phyloP scores from a whole-genome alignment of 257 asterid species.

The Verbascum thapsus region DNA sequence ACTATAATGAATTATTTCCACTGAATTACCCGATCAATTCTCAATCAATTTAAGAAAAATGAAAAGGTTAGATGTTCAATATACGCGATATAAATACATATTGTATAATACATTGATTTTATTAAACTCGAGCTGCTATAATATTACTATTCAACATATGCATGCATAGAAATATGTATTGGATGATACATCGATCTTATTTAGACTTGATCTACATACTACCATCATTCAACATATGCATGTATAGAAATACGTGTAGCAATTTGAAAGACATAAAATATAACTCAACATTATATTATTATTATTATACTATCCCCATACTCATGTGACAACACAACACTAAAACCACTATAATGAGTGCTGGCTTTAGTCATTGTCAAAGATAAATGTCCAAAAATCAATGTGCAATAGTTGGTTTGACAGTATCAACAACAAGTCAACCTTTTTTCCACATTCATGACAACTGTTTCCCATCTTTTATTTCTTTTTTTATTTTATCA shows the following conservation, averaged over 20 bases:
- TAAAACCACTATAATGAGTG: conserved; percentile 2
- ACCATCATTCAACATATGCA: too few species aligned
- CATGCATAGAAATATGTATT: too few species aligned
- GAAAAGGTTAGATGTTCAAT: too few species aligned
- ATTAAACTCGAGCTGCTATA: too few species aligned
- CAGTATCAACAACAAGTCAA: conserved; percentile 44
- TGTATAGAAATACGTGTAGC: neutral
- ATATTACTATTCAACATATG: too few species aligned
- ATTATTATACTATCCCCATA: conserved; percentile 22
- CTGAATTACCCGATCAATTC: too few species aligned
- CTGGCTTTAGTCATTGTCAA: conserved; percentile 36
- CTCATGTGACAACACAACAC: conserved; percentile 29
- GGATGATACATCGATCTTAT: too few species aligned
- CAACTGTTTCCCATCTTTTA: conserved; percentile 56
- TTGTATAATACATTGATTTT: too few species aligned
- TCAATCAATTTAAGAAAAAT: too few species aligned
- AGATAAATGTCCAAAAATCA: conserved; percentile 37
- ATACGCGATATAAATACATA: too few species aligned
- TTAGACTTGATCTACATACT: too few species aligned
- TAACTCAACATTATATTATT: neutral
- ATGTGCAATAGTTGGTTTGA: conserved; percentile 34
- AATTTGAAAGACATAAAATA: neutral
- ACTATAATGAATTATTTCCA: too few species aligned
- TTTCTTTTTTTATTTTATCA: neutral
- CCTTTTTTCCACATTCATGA: conserved; percentile 39